Conservation (phyloP, 2,329 filamentous ascomycete species). For the Sporothrix humicola region DNA sequence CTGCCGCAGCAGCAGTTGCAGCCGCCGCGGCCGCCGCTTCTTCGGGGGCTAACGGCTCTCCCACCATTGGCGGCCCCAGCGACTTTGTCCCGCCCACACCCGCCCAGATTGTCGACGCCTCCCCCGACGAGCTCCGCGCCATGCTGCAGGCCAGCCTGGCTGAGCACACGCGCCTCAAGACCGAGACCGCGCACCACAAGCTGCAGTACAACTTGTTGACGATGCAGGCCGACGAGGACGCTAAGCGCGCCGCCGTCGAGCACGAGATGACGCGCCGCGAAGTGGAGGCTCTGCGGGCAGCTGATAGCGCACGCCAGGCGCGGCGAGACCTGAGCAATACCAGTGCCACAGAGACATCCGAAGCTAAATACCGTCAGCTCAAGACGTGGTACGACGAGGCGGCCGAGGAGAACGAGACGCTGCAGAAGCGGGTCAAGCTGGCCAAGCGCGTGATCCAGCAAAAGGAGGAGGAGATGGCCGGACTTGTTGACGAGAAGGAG, state of each 20-base stretch:
- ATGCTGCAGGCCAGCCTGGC: conserved; percentile 62
- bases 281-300: conserved; percentile 79
- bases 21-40: conserved; percentile 7
- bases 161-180: conserved; percentile 69
- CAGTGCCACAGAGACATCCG: conserved; percentile 52
- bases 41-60: background rate
- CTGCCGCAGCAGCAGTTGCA: background rate
- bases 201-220: conserved; percentile 84
- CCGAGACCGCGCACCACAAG: conserved; percentile 87
- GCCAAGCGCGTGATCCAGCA: conserved; percentile 80
- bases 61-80: conserved; percentile 35
- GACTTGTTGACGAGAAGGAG: conserved; percentile 75
- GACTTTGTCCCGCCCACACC: conserved; percentile 57
- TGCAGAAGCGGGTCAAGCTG: conserved; percentile 69
- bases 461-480: conserved; percentile 74
- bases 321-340: conserved; percentile 59
- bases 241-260: conserved; percentile 87
- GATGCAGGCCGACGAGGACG: conserved; percentile 82
- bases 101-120: conserved; percentile 58
- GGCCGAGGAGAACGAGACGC: conserved; percentile 66
- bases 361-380: conserved; percentile 64
- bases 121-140: conserved; percentile 60
- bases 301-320: conserved; percentile 70
- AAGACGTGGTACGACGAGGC: conserved; percentile 70
- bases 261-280: conserved; percentile 90